Evolutionary conservation across 2,329 filamentous ascomycete species (phyloP), one percentile per base, ranked within the genome.

Genomic region (Grosmannia huntii): DNA sequence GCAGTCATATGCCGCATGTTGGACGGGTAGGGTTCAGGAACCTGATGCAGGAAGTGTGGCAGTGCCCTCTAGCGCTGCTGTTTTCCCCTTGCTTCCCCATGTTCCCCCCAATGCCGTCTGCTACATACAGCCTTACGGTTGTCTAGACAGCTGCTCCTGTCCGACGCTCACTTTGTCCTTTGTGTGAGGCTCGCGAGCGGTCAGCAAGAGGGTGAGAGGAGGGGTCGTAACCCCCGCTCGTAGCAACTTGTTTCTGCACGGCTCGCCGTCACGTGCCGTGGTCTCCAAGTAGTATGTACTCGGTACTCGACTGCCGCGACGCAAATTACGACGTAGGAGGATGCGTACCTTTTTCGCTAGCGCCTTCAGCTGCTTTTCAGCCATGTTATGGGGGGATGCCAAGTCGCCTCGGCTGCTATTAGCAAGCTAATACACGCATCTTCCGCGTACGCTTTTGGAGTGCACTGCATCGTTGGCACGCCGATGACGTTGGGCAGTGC

Each of bases 21-120:
- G n/a, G n/a, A 6, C 38, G 38, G 38, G 38, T 16, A 41, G 38
- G 38, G 38, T 41, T 19, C 6, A 41, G 38, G 38, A 41, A 41
- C 38, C 19, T 16, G 38, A 19, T n/a, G 38, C 38, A 41, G 38
- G 38, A 14, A 66, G 61, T 53, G 65, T 66, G 65, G 65, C 65
- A 64, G 65, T 66, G 65, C 64, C 63, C 53, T 61, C 55, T 66
- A 66, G 64, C 62, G 64, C 33, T 55, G 41, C 31, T 41, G 38
- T 41, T 41, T 19, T 19, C 38, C 38, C 38, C 4, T 16, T n/a
- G 10, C 33, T n/a, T 28, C 55, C 55, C 50, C 58, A 50, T 56
- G 27, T 54, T 16, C 36, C 36, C 36, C 12, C 16, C 5, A 2
- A 38, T 16, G 21, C 19, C 21, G 4, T 14, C 23, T n/a, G 21